Evolutionary conservation across 2,329 filamentous ascomycete species (phyloP).

Genomic region (Phyllosticta capitalensis): DNA sequence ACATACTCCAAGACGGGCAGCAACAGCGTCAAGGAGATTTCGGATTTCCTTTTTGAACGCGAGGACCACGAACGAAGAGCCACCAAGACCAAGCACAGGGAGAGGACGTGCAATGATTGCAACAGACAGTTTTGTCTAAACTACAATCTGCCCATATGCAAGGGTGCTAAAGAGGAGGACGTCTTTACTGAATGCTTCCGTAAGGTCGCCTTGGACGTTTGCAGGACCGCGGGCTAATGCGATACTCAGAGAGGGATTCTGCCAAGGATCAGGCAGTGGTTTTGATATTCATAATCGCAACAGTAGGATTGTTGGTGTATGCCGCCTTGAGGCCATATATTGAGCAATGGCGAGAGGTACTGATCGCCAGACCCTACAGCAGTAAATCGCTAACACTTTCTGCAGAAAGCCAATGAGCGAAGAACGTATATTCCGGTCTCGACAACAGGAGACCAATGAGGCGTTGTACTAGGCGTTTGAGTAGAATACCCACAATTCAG

Average conservation of each 20-base stretch:
- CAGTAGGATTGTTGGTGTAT: constrained; percentile 50
- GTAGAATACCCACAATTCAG: constrained; percentile 10
- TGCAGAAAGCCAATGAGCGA: constrained; percentile 38
- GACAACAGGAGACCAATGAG: constrained; percentile 23
- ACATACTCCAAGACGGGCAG: constrained; percentile 11
- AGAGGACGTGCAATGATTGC: constrained; percentile 54
- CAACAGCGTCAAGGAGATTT: constrained; percentile 10
- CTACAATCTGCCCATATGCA: constrained; percentile 50
- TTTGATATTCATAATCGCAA: constrained; percentile 56
- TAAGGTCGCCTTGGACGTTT: constrained; percentile 22
- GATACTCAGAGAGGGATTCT: constrained; percentile 49
- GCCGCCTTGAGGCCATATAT: constrained; percentile 52
- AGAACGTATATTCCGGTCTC: constrained; percentile 44
- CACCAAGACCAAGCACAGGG: background rate
- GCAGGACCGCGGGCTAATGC: background rate
- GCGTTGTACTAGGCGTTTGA: background rate
- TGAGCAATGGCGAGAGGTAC: constrained; percentile 45
- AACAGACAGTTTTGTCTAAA: constrained; percentile 57
- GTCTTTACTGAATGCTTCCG: constrained; percentile 59
- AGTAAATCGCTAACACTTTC: background rate
- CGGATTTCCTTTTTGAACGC: constrained; percentile 22
- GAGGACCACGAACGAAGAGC: constrained; percentile 13
- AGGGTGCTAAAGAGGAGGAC: constrained; percentile 52
- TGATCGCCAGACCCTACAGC: background rate
- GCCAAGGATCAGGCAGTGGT: constrained; percentile 58